phyloP scores from a whole-genome alignment of 106 monocot species.

The Acorus calamus region DNA sequence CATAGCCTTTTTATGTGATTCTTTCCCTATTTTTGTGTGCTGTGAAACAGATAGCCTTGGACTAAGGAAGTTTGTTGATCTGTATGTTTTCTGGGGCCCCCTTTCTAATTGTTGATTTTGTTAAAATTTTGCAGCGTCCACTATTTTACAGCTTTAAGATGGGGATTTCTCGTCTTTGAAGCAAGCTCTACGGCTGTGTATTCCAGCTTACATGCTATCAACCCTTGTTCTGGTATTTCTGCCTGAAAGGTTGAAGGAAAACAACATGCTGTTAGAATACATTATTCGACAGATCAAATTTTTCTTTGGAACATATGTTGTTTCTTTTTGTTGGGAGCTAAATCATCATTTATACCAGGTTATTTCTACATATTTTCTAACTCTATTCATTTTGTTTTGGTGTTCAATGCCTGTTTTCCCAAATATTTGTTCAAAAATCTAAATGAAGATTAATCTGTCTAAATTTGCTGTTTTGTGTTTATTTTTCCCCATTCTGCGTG shows the following conservation, averaged over 20 bases:
- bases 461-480: too few relatives aligned
- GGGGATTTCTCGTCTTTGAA: slow-evolving; percentile 45
- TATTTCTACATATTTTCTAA: not conserved
- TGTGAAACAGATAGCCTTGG: too few relatives aligned
- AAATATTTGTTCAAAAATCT: too few relatives aligned
- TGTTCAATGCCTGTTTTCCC: too few relatives aligned
- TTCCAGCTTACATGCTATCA: slow-evolving; percentile 40
- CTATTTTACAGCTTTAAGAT: slow-evolving; percentile 91
- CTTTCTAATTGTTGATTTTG: too few relatives aligned
- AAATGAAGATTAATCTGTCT: too few relatives aligned
- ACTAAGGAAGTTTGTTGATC: not conserved
- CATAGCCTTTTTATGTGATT: not conserved
- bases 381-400: too few relatives aligned
- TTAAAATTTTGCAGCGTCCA: slow-evolving; percentile 49
- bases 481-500: too few relatives aligned
- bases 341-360: slow-evolving; percentile 86
- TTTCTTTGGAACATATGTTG: slow-evolving; percentile 31
- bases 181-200: slow-evolving; percentile 57
- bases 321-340: slow-evolving; percentile 83
- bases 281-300: slow-evolving; percentile 42
- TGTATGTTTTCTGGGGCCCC: not conserved
- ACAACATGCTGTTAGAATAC: slow-evolving; percentile 23
- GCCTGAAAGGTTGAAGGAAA: slow-evolving; percentile 32
- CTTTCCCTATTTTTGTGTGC: not conserved
- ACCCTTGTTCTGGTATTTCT: slow-evolving; percentile 36